These are phyloP conservation scores for Xylariaceae sp. DNA, from an alignment of 2,329 filamentous ascomycete genomes.

Conservation along the genomic window DNA sequence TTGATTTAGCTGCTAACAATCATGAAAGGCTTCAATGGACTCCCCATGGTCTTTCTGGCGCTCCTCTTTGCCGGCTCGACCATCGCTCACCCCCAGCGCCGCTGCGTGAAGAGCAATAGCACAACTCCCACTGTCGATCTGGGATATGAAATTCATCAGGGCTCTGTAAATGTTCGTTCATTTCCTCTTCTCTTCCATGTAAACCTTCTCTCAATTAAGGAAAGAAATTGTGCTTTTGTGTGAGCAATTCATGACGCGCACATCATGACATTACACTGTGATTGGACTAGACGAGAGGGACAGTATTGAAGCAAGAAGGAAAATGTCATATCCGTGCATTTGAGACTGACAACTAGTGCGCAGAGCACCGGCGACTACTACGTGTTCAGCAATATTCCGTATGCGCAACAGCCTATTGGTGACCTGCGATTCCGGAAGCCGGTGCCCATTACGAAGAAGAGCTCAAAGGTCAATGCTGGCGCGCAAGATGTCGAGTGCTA, in stretches of 20 bases:
- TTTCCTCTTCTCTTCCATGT: not conserved
- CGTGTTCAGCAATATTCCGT: slow-evolving; percentile 48
- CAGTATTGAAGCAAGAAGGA: not conserved
- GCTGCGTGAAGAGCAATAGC: not conserved
- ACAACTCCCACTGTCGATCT: slow-evolving; percentile 32
- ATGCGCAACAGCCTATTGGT: slow-evolving; percentile 44
- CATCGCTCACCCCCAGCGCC: not conserved
- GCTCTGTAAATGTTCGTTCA: slow-evolving; percentile 35
- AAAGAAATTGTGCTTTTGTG: not conserved
- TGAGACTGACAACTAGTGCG: not conserved
- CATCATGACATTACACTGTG: not conserved
- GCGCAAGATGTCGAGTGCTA: slow-evolving; percentile 35
- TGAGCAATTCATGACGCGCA: not conserved
- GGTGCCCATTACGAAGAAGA: slow-evolving; percentile 32
- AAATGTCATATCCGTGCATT: not conserved
- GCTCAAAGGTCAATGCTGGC: slow-evolving; percentile 34
- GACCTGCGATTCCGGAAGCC: slow-evolving; percentile 44
- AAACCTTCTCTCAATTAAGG: not conserved
- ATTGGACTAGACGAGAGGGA: too few species aligned
- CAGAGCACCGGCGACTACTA: slow-evolving; percentile 44
- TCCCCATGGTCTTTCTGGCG: not conserved
- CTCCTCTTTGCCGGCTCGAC: not conserved
- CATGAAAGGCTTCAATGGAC: slow-evolving; percentile 35
- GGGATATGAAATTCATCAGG: slow-evolving; percentile 38
- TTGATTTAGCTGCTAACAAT: not conserved